Conservation (phyloP, 2,329 filamentous ascomycete species). For the Cercospora janseana region DNA sequence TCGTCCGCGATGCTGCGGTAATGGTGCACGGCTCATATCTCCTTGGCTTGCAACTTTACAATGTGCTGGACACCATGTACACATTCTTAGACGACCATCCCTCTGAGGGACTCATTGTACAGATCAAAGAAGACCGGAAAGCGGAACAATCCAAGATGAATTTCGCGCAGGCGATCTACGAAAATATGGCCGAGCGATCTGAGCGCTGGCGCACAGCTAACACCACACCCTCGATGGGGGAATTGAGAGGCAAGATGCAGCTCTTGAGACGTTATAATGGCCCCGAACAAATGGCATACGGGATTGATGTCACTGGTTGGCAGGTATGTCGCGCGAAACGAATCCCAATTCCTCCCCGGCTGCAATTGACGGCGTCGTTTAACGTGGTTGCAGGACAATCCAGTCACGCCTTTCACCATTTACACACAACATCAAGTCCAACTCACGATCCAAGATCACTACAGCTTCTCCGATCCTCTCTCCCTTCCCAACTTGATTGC, state of each 20-base stretch:
- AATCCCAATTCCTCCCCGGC: too few relatives aligned
- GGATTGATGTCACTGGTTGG: slow-evolving; percentile 39
- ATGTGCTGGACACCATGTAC: slow-evolving; percentile 34
- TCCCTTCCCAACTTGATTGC: slow-evolving; percentile 42
- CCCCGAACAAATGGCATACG: slow-evolving; percentile 28
- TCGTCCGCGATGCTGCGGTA: slow-evolving; percentile 34
- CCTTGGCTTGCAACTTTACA: slow-evolving; percentile 34
- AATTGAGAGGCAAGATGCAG: slow-evolving; percentile 39
- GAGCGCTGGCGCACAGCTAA: slow-evolving; percentile 37
- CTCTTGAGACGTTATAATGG: slow-evolving; percentile 37
- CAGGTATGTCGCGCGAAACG: slow-evolving; percentile 14
- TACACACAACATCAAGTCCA: slow-evolving; percentile 39
- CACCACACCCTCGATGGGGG: slow-evolving; percentile 36
- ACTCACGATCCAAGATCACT: slow-evolving; percentile 51
- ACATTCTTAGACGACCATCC: slow-evolving; percentile 33
- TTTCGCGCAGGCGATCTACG: slow-evolving; percentile 43
- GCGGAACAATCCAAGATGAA: slow-evolving; percentile 34
- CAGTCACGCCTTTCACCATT: slow-evolving; percentile 39
- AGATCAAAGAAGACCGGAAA: slow-evolving; percentile 39
- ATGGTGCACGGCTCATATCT: slow-evolving; percentile 39
- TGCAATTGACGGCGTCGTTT: background rate
- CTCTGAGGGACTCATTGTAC: slow-evolving; percentile 37
- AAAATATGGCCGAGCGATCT: slow-evolving; percentile 28
- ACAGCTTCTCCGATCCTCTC: slow-evolving; percentile 43
- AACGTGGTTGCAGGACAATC: slow-evolving; percentile 33